phyloP scores from a whole-genome alignment of 768 basidiomycete species.

The Pulveroboletus sp. region DNA sequence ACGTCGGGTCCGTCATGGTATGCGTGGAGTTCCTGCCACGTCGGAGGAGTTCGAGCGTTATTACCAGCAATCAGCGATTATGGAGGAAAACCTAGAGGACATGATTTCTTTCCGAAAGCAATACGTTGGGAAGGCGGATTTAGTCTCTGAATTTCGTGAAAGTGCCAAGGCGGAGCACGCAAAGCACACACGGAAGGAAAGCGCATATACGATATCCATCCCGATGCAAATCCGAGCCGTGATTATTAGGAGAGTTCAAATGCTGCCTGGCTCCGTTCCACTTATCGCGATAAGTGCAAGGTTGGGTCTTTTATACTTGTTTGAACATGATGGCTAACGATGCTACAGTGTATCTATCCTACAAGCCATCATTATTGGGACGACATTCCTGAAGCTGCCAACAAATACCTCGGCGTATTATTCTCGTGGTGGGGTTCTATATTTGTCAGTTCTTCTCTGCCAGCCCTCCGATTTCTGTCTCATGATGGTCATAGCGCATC shows the following conservation, averaged over 20 bases:
- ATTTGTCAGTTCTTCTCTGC: constrained; percentile 50
- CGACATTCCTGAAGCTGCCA: constrained; percentile 44
- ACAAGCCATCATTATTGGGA: constrained; percentile 33
- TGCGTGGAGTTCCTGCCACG: constrained; percentile 35
- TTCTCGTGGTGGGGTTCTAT: constrained; percentile 79
- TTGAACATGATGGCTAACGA: not conserved
- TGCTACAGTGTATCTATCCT: constrained; percentile 35
- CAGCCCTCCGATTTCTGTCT: not conserved
- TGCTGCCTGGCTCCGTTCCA: constrained; percentile 38
- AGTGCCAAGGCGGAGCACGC: constrained; percentile 54
- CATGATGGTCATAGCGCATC: constrained; percentile 37
- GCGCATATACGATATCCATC: constrained; percentile 47
- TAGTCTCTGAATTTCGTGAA: constrained; percentile 39
- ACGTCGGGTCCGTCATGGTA: constrained; percentile 41
- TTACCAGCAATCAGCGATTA: constrained; percentile 39
- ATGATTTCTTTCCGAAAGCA: constrained; percentile 43
- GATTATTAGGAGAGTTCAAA: constrained; percentile 43
- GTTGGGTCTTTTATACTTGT: constrained; percentile 1
- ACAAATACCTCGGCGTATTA: constrained; percentile 31
- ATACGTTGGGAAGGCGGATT: constrained; percentile 42
- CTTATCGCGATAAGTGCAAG: constrained; percentile 29
- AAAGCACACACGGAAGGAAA: constrained; percentile 38
- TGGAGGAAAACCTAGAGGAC: constrained; percentile 41
- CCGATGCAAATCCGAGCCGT: constrained; percentile 45
- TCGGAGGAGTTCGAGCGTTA: constrained; percentile 54